A percentile compares a stretch with the other conserved stretches of the same genome.
These are phyloP conservation scores for Aspergillus ellipticus DNA, from an alignment of 495 filamentous ascomycete species.

Conservation along the genomic window DNA sequence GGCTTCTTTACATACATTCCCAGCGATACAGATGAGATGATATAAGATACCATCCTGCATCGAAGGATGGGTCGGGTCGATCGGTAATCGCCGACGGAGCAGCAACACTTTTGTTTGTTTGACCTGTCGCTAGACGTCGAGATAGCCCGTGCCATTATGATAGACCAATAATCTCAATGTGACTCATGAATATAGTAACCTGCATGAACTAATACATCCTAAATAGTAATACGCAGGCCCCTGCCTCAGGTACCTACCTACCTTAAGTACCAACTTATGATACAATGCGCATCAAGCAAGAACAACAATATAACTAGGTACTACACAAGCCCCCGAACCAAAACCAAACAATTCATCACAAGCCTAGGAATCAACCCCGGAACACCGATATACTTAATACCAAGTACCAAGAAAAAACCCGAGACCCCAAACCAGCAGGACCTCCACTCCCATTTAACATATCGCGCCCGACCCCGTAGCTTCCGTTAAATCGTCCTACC, in stretches of 20 bases:
- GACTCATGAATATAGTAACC: background rate
- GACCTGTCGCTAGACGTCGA: too few species aligned
- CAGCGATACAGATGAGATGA: too few species aligned
- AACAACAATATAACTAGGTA: background rate
- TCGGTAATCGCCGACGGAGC: too few species aligned
- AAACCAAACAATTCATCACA: too few species aligned
- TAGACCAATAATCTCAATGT: background rate
- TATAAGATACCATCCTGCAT: too few species aligned
- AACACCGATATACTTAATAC: background rate
- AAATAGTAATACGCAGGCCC: too few species aligned
- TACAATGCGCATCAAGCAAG: background rate
- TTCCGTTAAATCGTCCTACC: slow-evolving; percentile 25
- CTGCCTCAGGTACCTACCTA: too few species aligned
- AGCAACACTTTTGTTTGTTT: too few species aligned
- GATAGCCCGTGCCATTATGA: too few species aligned
- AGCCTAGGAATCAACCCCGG: background rate
- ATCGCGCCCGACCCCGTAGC: background rate
- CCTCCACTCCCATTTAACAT: background rate
- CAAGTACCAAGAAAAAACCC: background rate
- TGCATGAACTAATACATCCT: too few species aligned
- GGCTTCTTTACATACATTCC: too few species aligned
- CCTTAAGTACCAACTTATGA: background rate
- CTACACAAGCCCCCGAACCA: background rate
- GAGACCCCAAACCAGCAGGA: slow-evolving; percentile 5
- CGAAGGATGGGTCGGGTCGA: too few species aligned